Percentiles rank a stretch among this genome's conserved stretches.
phyloP scores from a whole-genome alignment of 2,329 filamentous ascomycete genomes.

The Ceratocystis alfenasii region DNA sequence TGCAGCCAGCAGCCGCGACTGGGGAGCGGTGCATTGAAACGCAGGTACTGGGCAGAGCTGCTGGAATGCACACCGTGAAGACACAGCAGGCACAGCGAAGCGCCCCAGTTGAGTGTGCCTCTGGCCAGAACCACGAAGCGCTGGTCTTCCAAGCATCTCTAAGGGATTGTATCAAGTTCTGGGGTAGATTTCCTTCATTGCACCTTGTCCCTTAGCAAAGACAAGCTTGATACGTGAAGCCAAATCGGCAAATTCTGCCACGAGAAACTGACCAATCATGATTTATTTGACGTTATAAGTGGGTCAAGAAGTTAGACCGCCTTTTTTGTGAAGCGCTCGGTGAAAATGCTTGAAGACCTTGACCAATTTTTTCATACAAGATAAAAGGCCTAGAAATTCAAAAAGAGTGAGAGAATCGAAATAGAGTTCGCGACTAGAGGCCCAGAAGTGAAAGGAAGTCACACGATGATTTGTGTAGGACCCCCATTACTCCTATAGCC shows the following conservation, averaged over 20 bases:
- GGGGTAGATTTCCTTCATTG: not conserved
- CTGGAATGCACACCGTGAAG: not conserved
- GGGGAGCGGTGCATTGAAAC: not conserved
- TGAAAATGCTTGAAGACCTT: not conserved
- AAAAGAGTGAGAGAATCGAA: not conserved
- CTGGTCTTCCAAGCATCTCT: constrained; percentile 16
- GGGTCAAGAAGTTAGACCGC: constrained; percentile 14
- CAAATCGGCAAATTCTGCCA: constrained; percentile 11
- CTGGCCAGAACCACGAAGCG: constrained; percentile 8
- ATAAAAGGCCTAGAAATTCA: not conserved
- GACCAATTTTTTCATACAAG: not conserved
- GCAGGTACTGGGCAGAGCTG: not conserved
- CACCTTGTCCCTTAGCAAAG: not conserved
- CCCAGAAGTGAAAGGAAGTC: too few relatives aligned
- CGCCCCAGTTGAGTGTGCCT: not conserved
- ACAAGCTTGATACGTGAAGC: not conserved
- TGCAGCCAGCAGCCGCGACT: not conserved
- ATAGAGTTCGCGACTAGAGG: not conserved
- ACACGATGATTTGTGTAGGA: too few relatives aligned
- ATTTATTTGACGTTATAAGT: constrained; percentile 8
- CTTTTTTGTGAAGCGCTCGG: not conserved
- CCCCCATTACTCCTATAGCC: too few relatives aligned
- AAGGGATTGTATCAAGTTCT: not conserved
- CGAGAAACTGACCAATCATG: not conserved
- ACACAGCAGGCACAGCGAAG: not conserved